Evolutionary conservation across 2,329 filamentous ascomycete genomes (phyloP), one percentile per base, ranked within the genome.

Genomic region (Penicillium sp.): DNA sequence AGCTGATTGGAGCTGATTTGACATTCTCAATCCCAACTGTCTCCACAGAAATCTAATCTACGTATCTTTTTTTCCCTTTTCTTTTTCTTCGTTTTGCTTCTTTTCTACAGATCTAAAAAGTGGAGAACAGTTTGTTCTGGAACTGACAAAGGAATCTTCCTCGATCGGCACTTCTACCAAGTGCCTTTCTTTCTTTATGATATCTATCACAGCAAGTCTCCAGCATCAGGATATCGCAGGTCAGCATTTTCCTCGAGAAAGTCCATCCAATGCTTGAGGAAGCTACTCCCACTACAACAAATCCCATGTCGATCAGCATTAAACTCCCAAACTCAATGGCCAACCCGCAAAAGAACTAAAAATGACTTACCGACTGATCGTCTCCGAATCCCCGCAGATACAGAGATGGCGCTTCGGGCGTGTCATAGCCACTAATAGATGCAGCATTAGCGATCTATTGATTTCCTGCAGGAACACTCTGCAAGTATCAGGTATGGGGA

Each of bases 341-440:
- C 31, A 36, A 40, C 34, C 19, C 8, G 16, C 31, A n/a, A n/a
- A 33, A 18, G 13, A 14, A 22, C 3, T 12, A 27, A 16, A 36
- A 29, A n/a, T 25, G 22, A 82, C 88, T 80, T 77, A 95, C 88
- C 81, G 84, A 71, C 86, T 84, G 47, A 95, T 88, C 3, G 92
- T 97, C 68, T 96, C 93, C 51, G 89, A 93, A 70, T 99, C 93
- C 37, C 92, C 93, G 62, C 96, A 86, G 14, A 99, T 80, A 55
- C 88, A 93, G 36, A 99, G 77, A 65, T 93, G 92, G 60, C 93
- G 82, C 74, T 88, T 92, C 5, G 93, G 89, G 58, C 93, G 83
- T 54, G 93, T 99, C 91, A 99, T 97, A 45, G 93, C 92, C 61
- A 97, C 91, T 95, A 64, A 91, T 95, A 64, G 67, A 62, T 25